Evolutionary conservation across 441 rosid species (phyloP).

Genomic region (Pelargonium cotyledonis): DNA sequence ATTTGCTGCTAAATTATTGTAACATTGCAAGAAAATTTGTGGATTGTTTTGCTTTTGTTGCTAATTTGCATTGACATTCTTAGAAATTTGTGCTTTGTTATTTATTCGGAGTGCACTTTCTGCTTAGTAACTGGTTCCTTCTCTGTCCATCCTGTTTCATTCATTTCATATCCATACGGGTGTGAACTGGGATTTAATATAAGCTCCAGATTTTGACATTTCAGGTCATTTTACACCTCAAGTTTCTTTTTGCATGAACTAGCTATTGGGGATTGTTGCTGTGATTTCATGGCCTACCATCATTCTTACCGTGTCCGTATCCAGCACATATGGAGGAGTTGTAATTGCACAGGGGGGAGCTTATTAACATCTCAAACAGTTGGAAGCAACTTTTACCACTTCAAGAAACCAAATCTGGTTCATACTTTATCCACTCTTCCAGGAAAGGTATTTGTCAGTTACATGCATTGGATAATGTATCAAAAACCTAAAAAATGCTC

Average conservation of each 20-base stretch:
- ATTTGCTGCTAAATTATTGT: neutral
- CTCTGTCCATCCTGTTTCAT: neutral
- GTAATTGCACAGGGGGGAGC: constrained; percentile 24
- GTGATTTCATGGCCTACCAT: constrained; percentile 37
- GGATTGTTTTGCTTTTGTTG: neutral
- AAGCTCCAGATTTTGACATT: constrained; percentile 8
- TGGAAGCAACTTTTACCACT: constrained; percentile 18
- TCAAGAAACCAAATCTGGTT: constrained; percentile 16
- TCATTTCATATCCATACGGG: neutral
- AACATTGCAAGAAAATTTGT: neutral
- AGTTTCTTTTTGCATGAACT: constrained; percentile 4
- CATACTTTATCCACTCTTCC: constrained; percentile 17
- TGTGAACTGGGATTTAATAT: neutral
- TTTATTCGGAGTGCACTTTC: neutral
- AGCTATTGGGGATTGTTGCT: constrained; percentile 17
- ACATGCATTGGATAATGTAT: neutral
- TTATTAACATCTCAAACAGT: constrained; percentile 20
- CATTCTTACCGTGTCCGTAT: constrained; percentile 29
- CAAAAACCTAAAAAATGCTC: neutral
- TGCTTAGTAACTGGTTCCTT: neutral
- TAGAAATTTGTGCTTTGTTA: neutral
- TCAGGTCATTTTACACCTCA: constrained; percentile 14
- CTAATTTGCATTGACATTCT: no score
- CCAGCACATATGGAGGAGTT: constrained; percentile 35
- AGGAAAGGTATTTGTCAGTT: constrained; percentile 25